These are phyloP conservation scores for Trichoderma hamatum DNA, from an alignment of 2,329 filamentous ascomycete genomes.

Conservation along the genomic window DNA sequence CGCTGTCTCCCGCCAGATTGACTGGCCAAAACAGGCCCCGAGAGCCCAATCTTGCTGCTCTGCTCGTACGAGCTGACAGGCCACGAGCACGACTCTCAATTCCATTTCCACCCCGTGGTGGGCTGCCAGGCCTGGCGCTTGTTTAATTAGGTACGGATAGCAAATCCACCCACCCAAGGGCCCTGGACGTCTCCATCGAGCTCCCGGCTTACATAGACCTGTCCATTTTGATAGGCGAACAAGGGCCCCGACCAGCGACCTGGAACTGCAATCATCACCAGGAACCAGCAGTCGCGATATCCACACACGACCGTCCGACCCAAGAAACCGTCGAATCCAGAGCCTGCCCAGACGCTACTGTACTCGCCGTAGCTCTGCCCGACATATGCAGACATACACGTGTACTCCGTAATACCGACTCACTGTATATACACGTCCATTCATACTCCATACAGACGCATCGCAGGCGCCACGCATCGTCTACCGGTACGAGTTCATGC, in stretches of 20 bases:
- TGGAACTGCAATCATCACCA: slow-evolving; percentile 3
- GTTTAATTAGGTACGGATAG: slow-evolving; percentile 26
- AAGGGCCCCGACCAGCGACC: slow-evolving; percentile 13
- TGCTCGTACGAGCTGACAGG: neutral
- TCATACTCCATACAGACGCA: slow-evolving; percentile 1
- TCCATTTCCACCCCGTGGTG: neutral
- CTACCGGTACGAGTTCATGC: slow-evolving; percentile 25
- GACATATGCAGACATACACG: slow-evolving; percentile 1
- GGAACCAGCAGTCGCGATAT: slow-evolving; percentile 4
- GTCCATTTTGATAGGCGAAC: slow-evolving; percentile 22
- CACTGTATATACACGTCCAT: neutral
- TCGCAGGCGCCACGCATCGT: neutral
- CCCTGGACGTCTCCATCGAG: slow-evolving; percentile 21
- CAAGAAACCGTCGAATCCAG: slow-evolving; percentile 8
- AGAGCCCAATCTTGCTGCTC: neutral
- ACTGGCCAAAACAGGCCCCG: neutral
- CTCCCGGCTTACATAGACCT: slow-evolving; percentile 7
- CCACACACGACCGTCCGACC: neutral
- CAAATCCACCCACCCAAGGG: slow-evolving; percentile 14
- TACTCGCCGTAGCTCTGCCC: slow-evolving; percentile 6
- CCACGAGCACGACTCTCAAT: neutral
- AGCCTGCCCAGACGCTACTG: slow-evolving; percentile 12
- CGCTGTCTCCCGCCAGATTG: neutral
- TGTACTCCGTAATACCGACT: neutral
- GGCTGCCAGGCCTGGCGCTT: slow-evolving; percentile 15